Evolutionary conservation across 495 filamentous ascomycete species (phyloP).

Genomic region (Neurospora tetraspora): DNA sequence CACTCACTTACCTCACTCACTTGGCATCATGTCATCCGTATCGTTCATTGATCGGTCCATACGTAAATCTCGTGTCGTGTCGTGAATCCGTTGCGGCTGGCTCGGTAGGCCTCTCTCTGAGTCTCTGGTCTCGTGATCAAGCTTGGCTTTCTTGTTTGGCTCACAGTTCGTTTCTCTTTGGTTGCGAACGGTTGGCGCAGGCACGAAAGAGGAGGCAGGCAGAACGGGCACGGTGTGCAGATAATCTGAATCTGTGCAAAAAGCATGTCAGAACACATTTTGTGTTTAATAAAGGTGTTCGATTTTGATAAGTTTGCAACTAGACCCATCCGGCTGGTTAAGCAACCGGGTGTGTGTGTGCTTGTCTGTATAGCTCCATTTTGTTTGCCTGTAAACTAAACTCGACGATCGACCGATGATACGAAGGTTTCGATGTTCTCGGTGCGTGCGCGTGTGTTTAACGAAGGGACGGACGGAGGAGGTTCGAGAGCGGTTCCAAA

Average conservation of each 20-base stretch:
- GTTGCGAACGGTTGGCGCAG: not conserved
- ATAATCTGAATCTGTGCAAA: not conserved
- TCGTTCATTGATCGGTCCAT: not conserved
- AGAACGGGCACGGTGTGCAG: not conserved
- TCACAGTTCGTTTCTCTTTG: not conserved
- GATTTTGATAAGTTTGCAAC: not conserved
- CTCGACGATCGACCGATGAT: not conserved
- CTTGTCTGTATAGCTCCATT: not conserved
- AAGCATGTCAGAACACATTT: not conserved
- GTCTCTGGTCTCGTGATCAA: not conserved
- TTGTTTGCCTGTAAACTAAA: not conserved
- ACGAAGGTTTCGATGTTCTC: not conserved
- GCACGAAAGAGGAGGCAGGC: not conserved
- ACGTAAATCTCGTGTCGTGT: not conserved
- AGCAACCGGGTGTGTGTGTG: not conserved
- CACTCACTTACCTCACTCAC: not conserved
- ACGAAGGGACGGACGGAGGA: not conserved
- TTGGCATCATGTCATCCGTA: not conserved
- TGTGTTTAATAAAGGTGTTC: not conserved
- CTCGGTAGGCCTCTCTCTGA: not conserved
- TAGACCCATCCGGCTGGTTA: not conserved
- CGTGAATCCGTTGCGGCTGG: not conserved
- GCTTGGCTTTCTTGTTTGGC: not conserved
- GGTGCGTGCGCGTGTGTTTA: not conserved
- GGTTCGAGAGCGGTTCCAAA: not conserved